phyloP scores from a whole-genome alignment of 2,329 filamentous ascomycete species.

The Neurospora sp. region DNA sequence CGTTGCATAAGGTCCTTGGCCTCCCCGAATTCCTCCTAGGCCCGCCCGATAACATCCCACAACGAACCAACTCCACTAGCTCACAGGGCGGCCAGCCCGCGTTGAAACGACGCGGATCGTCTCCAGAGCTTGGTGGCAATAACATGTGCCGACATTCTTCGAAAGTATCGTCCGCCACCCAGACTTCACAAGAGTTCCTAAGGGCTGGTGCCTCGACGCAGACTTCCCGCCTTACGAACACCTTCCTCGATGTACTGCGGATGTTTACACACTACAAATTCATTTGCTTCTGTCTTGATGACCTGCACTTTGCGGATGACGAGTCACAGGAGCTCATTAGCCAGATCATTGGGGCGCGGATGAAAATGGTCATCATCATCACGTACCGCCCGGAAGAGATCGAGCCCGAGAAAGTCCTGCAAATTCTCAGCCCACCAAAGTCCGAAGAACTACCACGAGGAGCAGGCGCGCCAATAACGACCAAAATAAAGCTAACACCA shows the following conservation, averaged over 20 bases:
- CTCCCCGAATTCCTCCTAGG: constrained; percentile 62
- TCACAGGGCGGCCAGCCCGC: constrained; percentile 20
- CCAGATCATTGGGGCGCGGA: constrained; percentile 65
- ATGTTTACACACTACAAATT: constrained; percentile 76
- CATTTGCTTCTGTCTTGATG: constrained; percentile 81
- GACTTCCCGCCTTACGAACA: constrained; percentile 71
- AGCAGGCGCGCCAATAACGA: constrained; percentile 46
- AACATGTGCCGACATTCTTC: constrained; percentile 25
- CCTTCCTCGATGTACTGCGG: constrained; percentile 75
- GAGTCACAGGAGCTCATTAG: constrained; percentile 78
- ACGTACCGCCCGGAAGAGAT: constrained; percentile 64
- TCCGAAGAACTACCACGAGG: constrained; percentile 36
- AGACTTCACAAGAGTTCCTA: constrained; percentile 50
- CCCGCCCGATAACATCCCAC: constrained; percentile 29
- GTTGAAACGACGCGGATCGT: constrained; percentile 37
- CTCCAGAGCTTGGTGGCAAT: constrained; percentile 33
- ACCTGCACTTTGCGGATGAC: constrained; percentile 81
- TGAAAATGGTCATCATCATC: constrained; percentile 74
- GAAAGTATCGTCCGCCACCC: constrained; percentile 27
- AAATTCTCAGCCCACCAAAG: constrained; percentile 43
- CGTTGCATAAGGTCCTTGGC: constrained; percentile 50
- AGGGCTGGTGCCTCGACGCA: constrained; percentile 49
- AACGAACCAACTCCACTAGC: constrained; percentile 26
- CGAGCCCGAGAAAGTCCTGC: constrained; percentile 42
- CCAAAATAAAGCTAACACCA: constrained; percentile 60